Evolutionary conservation across 73 alveolate genomes (phyloP).

Genomic region (Breviolum minutum): DNA sequence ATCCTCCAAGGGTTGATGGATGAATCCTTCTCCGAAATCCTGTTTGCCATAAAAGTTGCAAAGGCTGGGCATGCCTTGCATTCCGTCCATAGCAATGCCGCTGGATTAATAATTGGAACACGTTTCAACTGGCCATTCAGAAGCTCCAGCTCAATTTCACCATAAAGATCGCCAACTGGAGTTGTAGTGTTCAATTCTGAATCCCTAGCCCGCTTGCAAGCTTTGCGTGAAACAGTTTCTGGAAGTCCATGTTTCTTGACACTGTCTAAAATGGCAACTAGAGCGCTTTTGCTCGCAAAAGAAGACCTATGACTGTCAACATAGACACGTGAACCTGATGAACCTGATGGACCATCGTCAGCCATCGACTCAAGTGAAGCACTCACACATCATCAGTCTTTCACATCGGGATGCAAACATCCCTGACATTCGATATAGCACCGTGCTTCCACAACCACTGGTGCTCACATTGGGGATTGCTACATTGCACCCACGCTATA

Average conservation of each 20-base stretch:
- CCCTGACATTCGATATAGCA: too few relatives aligned
- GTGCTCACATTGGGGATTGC: too few relatives aligned
- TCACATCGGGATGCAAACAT: too few relatives aligned
- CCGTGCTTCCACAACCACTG: too few relatives aligned
- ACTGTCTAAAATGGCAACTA: background rate
- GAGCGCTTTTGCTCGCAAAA: background rate
- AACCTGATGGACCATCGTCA: too few relatives aligned
- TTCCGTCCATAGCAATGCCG: background rate
- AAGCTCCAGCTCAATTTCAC: background rate
- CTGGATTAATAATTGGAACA: background rate
- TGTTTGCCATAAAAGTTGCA: background rate
- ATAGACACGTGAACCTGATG: background rate
- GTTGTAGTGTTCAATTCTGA: background rate
- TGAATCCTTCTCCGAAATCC: background rate
- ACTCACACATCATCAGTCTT: too few relatives aligned
- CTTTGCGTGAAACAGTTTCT: background rate
- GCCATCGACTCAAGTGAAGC: too few relatives aligned
- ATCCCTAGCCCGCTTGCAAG: background rate
- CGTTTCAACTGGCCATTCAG: background rate
- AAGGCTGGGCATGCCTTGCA: background rate
- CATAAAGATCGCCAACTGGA: background rate
- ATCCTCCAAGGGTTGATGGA: background rate
- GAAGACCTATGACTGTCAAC: background rate
- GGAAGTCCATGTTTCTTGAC: background rate
- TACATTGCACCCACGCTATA: too few relatives aligned